These are phyloP conservation scores for Pyrenochaeta sp. DNA, from an alignment of 2,329 filamentous ascomycete species.

Conservation along the genomic window DNA sequence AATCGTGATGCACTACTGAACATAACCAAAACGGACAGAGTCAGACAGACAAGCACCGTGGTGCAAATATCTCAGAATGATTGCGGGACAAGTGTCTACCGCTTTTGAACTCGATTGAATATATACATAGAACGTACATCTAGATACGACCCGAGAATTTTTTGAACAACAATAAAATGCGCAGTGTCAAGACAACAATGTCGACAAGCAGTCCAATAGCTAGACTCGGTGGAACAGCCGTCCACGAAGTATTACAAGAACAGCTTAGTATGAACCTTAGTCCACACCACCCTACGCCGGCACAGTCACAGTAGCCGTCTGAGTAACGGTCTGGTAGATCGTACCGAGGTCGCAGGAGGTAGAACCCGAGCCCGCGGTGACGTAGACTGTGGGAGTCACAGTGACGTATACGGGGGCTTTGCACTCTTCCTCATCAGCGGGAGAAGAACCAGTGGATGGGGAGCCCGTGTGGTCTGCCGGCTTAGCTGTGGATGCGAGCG, in stretches of 20 bases:
- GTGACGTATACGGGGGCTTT: conserved; percentile 34
- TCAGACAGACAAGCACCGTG: not conserved
- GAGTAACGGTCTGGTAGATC: conserved; percentile 32
- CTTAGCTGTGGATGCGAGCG: conserved; percentile 13
- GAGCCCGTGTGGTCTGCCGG: conserved; percentile 15
- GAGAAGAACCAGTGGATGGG: conserved; percentile 1
- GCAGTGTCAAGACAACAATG: not conserved
- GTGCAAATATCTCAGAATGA: not conserved
- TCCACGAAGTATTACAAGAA: not conserved
- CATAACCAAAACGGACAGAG: too few relatives aligned
- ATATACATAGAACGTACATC: not conserved
- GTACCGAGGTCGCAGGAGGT: conserved; percentile 21
- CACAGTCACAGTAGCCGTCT: conserved; percentile 39
- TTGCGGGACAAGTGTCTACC: not conserved
- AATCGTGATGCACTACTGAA: too few relatives aligned
- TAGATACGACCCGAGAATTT: not conserved
- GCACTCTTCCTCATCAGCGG: conserved; percentile 22
- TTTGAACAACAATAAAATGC: not conserved
- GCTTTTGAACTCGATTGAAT: not conserved
- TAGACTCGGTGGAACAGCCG: not conserved
- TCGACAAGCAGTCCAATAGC: not conserved
- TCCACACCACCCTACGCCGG: conserved; percentile 1
- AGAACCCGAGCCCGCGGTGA: conserved; percentile 25
- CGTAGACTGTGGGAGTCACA: conserved; percentile 37
- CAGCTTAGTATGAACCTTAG: conserved; percentile 11